Percentiles rank a stretch among this genome's conserved stretches.
These are phyloP conservation scores for Tausonia pullulans DNA, from an alignment of 1,284 basidiomycete genomes.

Conservation along the genomic window DNA sequence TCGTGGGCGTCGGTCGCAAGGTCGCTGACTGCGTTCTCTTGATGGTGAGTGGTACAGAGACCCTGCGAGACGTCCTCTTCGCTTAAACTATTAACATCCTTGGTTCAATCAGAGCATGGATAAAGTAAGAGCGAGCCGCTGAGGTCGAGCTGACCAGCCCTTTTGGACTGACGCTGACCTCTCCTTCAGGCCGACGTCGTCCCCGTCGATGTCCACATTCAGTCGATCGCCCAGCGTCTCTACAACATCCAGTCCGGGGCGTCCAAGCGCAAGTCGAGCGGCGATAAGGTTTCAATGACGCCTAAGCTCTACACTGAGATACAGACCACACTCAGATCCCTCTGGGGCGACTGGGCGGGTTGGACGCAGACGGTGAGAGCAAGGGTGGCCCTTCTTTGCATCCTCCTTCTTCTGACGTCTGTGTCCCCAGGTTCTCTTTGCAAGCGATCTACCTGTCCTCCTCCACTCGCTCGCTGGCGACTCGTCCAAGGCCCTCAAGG, in stretches of 20 bases:
- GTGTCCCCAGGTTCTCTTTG: slow-evolving; percentile 6
- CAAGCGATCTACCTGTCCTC: slow-evolving; percentile 10
- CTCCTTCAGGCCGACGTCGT: slow-evolving; percentile 56
- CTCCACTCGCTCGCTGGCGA: not conserved
- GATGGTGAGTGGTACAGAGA: slow-evolving; percentile 83
- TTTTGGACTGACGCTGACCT: too few species aligned
- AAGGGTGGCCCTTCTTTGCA: not conserved
- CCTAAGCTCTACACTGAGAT: slow-evolving; percentile 7
- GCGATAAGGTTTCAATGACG: slow-evolving; percentile 14
- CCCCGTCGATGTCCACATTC: slow-evolving; percentile 75
- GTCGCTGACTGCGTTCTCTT: slow-evolving; percentile 90
- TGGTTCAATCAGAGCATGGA: too few species aligned
- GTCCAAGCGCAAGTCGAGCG: not conserved
- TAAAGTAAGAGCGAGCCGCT: too few species aligned
- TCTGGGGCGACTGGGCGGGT: slow-evolving; percentile 7
- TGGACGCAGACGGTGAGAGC: slow-evolving; percentile 14
- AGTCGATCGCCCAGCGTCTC: slow-evolving; percentile 9
- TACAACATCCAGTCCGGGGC: slow-evolving; percentile 1
- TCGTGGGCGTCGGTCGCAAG: slow-evolving; percentile 88
- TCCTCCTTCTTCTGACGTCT: not conserved
- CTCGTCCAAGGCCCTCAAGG: not conserved
- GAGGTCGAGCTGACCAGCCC: too few species aligned
- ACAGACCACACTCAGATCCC: not conserved
- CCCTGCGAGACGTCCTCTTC: slow-evolving; percentile 24
- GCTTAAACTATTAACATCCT: not conserved